Evolutionary conservation across 2,329 filamentous ascomycete species (phyloP), one percentile per base, ranked within the genome.

Genomic region (Curvularia spicifera): DNA sequence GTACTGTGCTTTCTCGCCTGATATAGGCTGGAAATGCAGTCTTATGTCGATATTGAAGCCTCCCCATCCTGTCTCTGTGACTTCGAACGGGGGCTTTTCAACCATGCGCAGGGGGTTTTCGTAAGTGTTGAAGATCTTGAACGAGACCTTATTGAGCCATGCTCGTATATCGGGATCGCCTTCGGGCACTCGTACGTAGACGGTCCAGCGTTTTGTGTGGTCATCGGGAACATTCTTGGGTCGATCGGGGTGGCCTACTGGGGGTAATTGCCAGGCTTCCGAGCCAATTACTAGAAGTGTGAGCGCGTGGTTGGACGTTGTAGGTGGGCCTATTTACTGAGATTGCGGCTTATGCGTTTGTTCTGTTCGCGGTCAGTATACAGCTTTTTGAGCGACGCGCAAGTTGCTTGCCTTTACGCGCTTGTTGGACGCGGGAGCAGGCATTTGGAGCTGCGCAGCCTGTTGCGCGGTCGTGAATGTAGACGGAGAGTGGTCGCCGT

Each of bases 101-200:
- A 71, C 73, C 31, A 71, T 96, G 68, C 95, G 90, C 22, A 95
- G 85, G 56, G 91, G 91, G 77, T 97, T 96, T 28, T 92, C 89
- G 76, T 97, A 98, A 9, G 94, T 97, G 78, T 98, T 93, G 82
- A 97, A 94, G 15, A 99, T 87, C 78, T 98, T 98, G 81, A 99
- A 99, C 76, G 97, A 93, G 1, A 99, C 94, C 71, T 96, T 94
- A 57, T 94, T 91, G 66, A 98, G 84, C 93, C 95, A 99, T 78
- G 96, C 95, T 28, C 91, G 93, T 66, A 98, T 90, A 73, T 97
- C 91, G 0, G 81, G 81, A 59, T 91, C 91, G 76, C 91, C 91
- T 70, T 96, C 92, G 53, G 97, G 84, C 46, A 93, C 92, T 73
- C 91, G 91, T 57, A 99, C 91, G 77, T 96, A 98, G 63, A 98